Evolutionary conservation across 1,284 basidiomycete species (phyloP), one percentile per base, ranked within the genome.

Genomic region (Heliocybe sulcata): DNA sequence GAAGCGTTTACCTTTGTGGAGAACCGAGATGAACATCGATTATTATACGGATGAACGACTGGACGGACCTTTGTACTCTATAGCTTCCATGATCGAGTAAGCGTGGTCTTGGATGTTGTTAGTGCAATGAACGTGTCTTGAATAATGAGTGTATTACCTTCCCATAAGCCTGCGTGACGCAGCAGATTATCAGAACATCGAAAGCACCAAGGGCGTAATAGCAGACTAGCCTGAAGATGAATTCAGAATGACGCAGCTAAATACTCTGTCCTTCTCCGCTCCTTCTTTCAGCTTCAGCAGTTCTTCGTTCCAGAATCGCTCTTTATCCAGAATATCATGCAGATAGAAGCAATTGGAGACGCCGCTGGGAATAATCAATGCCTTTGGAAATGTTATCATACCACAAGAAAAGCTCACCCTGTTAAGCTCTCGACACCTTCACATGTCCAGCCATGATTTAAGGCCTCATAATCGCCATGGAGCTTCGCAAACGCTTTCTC

Each of bases 401-500:
- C 8, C 12, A 53, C n/a, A n/a, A 48, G 12, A 51, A 50, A 45
- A n/a, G 14, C 45, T 19, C 53, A 76, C 77, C 78, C 77, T 12
- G 77, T 79, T 45, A 81, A 63, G 62, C 78, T 77, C 59, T 80
- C 78, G 1, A 79, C 68, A 0, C 71, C 77, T 56, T 80, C 75
- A 23, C 67, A 66, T 14, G 69, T 64, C 49, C 62, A 68, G 1
- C 79, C 79, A 4, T 73, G 72, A 9, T 60, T 56, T 20, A 80
- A 57, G 1, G 74, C 65, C 3, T 65, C 62, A 60, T 76, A 80
- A 58, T 76, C 73, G 1, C 78, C 78, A 59, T 79, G 75, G 2
- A 80, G 60, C 60, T 80, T 80, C 0, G 80, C 80, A 58, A 74
- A 82, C 2, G 80, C 80, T 61, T 82, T 81, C 61, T 81, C 80